Conservation (phyloP, 305 asterid genomes). For the Ilex paraguariensis region DNA sequence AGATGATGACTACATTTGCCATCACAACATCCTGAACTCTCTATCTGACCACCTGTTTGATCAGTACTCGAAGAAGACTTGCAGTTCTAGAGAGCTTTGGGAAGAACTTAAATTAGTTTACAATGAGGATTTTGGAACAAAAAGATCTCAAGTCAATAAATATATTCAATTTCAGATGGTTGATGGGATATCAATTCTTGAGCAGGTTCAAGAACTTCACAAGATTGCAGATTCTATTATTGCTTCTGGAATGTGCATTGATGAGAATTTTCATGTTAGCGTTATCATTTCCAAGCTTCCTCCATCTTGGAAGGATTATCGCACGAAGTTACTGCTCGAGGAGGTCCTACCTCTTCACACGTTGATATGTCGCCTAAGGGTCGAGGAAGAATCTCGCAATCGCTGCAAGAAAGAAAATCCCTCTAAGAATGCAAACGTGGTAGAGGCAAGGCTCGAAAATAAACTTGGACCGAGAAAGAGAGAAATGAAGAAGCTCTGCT, state of each 20-base stretch:
- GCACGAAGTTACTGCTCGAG: constrained; percentile 46
- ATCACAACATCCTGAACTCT: constrained; percentile 53
- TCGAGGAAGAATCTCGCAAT: constrained; percentile 50
- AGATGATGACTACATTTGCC: constrained; percentile 58
- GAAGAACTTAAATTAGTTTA: constrained; percentile 47
- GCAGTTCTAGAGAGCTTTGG: constrained; percentile 65
- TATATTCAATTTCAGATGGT: constrained; percentile 63
- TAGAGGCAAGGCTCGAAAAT: constrained; percentile 19
- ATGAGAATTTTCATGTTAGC: constrained; percentile 55
- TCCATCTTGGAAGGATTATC: constrained; percentile 63
- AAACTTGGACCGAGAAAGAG: constrained; percentile 22
- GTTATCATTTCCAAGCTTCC: constrained; percentile 69
- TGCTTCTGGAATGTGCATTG: constrained; percentile 57
- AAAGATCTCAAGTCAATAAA: constrained; percentile 49
- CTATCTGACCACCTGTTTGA: constrained; percentile 50
- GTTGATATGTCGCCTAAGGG: constrained; percentile 45
- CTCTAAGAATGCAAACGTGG: constrained; percentile 13
- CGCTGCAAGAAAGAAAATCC: constrained; percentile 17
- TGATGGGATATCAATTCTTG: constrained; percentile 53
- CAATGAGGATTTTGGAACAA: constrained; percentile 66
- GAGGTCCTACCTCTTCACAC: constrained; percentile 35
- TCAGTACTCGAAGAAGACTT: constrained; percentile 38
- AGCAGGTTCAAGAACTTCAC: constrained; percentile 60
- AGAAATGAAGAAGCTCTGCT: constrained; percentile 37
- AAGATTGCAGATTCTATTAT: constrained; percentile 39